phyloP scores from a whole-genome alignment of 768 basidiomycete genomes.

The Leccinum subgranulosum region DNA sequence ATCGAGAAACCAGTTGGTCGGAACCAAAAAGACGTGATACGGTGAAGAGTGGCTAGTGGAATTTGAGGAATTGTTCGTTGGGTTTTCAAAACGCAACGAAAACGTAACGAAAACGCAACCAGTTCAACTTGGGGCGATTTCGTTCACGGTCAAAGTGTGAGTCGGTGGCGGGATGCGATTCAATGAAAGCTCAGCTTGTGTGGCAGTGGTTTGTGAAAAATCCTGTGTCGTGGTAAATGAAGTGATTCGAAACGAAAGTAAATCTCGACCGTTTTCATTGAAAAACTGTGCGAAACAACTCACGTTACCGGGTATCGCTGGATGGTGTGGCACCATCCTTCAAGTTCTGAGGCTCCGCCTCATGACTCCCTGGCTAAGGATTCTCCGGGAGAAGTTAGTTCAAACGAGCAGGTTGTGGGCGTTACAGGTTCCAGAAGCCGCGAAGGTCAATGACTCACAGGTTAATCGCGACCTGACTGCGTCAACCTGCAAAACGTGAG shows the following conservation, averaged over 20 bases:
- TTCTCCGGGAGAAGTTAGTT: not conserved
- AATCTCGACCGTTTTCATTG: constrained; percentile 10
- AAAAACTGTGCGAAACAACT: not conserved
- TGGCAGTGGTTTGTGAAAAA: constrained; percentile 6
- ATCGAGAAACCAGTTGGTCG: not conserved
- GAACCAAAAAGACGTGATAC: too few species aligned
- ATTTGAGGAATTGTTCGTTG: not conserved
- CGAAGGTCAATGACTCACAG: not conserved
- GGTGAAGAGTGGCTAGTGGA: not conserved
- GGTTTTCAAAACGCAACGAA: too few species aligned
- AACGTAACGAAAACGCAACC: not conserved
- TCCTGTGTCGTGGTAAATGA: constrained; percentile 7
- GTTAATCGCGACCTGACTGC: not conserved
- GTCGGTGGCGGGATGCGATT: not conserved
- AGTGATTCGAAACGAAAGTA: constrained; percentile 8
- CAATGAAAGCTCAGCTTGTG: not conserved
- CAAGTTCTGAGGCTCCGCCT: not conserved
- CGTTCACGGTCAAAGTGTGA: not conserved
- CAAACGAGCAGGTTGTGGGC: not conserved
- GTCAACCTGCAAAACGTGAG: not conserved
- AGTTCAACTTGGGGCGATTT: not conserved
- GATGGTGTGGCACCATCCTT: not conserved
- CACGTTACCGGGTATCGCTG: not conserved
- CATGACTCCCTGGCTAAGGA: not conserved
- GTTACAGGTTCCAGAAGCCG: not conserved